Percentiles rank a stretch among this genome's conserved stretches.
phyloP scores from a whole-genome alignment of 345 rosid species.

The Linum lewisii region DNA sequence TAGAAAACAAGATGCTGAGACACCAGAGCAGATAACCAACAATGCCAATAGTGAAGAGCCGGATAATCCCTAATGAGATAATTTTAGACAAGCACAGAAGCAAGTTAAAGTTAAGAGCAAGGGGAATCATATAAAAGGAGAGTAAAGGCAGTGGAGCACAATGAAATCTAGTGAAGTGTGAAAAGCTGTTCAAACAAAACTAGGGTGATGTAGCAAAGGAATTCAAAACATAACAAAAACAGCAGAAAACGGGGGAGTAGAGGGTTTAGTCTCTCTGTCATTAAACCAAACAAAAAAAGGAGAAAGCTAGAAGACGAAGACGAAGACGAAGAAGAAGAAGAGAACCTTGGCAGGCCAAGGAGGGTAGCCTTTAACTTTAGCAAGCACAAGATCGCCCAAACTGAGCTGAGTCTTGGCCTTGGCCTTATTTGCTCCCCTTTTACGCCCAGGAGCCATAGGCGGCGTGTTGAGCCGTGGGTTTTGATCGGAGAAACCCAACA shows the following conservation, averaged over 20 bases:
- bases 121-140: neutral
- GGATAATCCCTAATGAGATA: neutral
- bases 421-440: conserved; percentile 58
- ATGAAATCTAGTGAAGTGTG: neutral
- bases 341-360: conserved; percentile 96
- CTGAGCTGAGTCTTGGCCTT: conserved; percentile 49
- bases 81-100: neutral
- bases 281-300: neutral
- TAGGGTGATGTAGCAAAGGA: neutral
- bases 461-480: neutral
- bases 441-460: conserved; percentile 76
- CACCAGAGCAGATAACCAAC: neutral
- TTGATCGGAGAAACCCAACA: neutral
- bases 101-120: neutral
- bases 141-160: conserved; percentile 9
- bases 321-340: conserved; percentile 8
- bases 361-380: conserved; percentile 95
- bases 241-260: neutral
- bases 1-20: too few relatives aligned
- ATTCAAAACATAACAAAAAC: neutral
- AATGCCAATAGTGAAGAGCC: neutral
- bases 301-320: neutral
- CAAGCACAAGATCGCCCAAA: conserved; percentile 93
- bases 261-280: neutral
- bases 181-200: neutral